Conservation (phyloP, 352 stramenopile genomes). For the Phytopythium kandeliae region DNA sequence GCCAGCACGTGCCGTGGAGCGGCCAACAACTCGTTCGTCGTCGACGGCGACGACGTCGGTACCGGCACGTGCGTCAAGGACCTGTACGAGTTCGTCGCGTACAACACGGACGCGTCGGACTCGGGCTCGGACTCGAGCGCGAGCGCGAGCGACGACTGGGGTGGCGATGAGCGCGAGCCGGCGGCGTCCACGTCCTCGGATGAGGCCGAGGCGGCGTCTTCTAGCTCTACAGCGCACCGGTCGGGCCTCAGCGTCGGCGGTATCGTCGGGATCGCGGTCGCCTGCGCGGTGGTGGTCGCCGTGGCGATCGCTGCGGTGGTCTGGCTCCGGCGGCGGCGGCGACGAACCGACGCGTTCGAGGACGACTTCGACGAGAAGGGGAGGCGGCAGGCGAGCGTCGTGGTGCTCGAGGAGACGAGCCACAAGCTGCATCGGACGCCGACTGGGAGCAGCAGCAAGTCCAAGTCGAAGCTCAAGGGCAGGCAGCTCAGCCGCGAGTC, state of each 20-base stretch:
- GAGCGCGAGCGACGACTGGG: not conserved
- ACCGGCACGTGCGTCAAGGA: not conserved
- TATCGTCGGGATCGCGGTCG: slow-evolving; percentile 1
- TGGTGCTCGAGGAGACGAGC: slow-evolving; percentile 12
- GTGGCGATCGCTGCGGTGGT: not conserved
- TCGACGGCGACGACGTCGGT: not conserved
- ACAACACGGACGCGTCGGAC: slow-evolving; percentile 4
- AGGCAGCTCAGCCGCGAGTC: slow-evolving; percentile 4
- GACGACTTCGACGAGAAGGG: not conserved
- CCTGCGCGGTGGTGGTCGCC: not conserved
- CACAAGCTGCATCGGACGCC: slow-evolving; percentile 6
- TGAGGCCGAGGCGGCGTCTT: not conserved
- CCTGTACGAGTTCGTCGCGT: slow-evolving; percentile 1
- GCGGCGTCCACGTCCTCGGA: not conserved
- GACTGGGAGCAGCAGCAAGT: slow-evolving; percentile 2
- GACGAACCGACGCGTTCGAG: not conserved
- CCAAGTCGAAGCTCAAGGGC: slow-evolving; percentile 3
- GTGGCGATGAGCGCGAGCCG: too few species aligned
- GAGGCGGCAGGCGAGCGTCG: not conserved
- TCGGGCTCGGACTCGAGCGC: too few species aligned
- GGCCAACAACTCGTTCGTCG: slow-evolving; percentile 3
- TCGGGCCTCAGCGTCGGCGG: not conserved
- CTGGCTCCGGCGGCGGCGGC: not conserved
- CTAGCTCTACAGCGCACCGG: not conserved
- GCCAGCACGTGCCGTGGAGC: slow-evolving; percentile 2